These are phyloP conservation scores for Pseudozyma tsukubaensis DNA, from an alignment of 1,284 basidiomycete genomes.

Conservation along the genomic window DNA sequence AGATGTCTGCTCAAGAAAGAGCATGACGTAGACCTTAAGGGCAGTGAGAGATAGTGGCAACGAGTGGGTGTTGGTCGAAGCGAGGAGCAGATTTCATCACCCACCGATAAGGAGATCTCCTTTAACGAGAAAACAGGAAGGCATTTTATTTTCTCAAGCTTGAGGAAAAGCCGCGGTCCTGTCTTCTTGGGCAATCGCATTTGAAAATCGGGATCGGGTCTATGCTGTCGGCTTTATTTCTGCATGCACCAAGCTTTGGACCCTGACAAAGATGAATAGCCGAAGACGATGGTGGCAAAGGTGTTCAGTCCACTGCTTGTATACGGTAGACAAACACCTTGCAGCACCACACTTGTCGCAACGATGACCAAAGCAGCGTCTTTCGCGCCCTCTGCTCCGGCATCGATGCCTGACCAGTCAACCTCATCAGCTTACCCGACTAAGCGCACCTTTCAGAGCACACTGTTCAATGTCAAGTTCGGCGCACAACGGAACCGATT, in stretches of 20 bases:
- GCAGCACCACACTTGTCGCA: background rate
- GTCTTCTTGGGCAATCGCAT: too few relatives aligned
- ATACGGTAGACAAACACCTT: background rate
- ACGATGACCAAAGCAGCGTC: conserved; percentile 20
- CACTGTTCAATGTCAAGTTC: conserved; percentile 47
- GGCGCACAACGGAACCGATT: conserved; percentile 27
- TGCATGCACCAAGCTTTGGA: conserved; percentile 1
- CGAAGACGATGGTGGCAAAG: conserved; percentile 14
- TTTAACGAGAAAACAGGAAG: background rate
- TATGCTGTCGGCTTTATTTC: conserved; percentile 2
- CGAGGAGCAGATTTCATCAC: background rate
- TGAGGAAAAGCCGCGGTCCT: conserved; percentile 1
- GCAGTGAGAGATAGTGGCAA: too few relatives aligned
- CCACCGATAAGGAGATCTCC: conserved; percentile 9
- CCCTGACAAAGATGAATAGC: conserved; percentile 3
- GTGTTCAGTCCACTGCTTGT: background rate
- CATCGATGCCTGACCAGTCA: background rate
- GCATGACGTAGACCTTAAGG: too few relatives aligned
- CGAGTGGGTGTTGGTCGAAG: background rate
- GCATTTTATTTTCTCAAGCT: background rate
- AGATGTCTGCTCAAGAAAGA: too few relatives aligned
- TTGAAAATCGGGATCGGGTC: conserved; percentile 10
- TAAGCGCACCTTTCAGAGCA: conserved; percentile 41
- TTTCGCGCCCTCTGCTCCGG: conserved; percentile 20
- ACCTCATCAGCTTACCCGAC: conserved; percentile 10